Conservation (phyloP, 768 basidiomycete species). For the Leccinum barrowsii region DNA sequence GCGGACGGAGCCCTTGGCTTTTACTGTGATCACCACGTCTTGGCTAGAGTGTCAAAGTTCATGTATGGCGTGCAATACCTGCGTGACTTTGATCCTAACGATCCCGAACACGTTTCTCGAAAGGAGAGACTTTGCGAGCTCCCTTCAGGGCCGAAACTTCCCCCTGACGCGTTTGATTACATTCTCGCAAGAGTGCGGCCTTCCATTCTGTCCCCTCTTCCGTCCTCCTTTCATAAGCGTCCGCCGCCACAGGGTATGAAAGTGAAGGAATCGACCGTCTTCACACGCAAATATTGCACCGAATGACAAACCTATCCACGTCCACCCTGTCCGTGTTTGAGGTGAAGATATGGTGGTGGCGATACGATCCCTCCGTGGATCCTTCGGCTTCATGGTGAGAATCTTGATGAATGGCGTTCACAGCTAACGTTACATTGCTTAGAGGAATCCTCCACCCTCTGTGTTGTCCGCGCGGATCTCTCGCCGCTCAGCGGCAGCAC, state of each 20-base stretch:
- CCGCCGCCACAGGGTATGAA: conserved; percentile 48
- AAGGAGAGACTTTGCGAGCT: no score
- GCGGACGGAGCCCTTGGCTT: no score
- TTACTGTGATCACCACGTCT: no score
- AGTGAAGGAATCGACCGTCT: conserved; percentile 80
- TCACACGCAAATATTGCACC: conserved; percentile 43
- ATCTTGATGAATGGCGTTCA: neutral
- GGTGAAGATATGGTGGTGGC: conserved; percentile 84
- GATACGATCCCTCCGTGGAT: conserved; percentile 74
- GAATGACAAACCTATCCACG: conserved; percentile 63
- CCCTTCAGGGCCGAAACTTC: conserved; percentile 36
- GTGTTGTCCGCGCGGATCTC: conserved; percentile 73
- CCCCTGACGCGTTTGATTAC: conserved; percentile 81
- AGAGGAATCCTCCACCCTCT: conserved; percentile 75
- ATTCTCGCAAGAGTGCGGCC: conserved; percentile 63
- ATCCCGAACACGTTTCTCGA: no score
- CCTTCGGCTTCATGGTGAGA: conserved; percentile 44
- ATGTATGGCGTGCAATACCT: no score
- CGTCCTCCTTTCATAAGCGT: conserved; percentile 5
- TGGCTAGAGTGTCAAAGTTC: no score
- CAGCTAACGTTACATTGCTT: conserved; percentile 2
- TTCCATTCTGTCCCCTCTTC: conserved; percentile 1
- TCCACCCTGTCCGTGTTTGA: conserved; percentile 65
- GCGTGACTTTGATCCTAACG: no score
- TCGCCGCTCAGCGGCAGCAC: conserved; percentile 65